Evolutionary conservation across 345 rosid genomes (phyloP).

Genomic region (Eucalyptus paniculata): DNA sequence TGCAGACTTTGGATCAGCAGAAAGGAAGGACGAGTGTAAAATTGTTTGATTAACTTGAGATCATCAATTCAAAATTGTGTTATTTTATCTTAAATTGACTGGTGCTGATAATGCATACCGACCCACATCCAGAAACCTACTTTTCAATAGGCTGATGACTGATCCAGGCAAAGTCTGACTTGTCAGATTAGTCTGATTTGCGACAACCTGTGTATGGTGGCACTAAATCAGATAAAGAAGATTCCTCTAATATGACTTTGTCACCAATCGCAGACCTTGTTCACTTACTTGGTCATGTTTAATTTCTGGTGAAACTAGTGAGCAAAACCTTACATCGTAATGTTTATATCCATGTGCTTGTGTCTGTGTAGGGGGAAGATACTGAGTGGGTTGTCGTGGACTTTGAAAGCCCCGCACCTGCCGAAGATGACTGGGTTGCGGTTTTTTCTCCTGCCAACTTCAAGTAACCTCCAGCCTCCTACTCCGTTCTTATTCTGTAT

Average conservation of each 20-base stretch:
- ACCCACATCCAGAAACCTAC: not conserved
- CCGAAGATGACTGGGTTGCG: slow-evolving; percentile 7
- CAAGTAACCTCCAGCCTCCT: not conserved
- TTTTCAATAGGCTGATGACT: not conserved
- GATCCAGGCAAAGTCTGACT: not conserved
- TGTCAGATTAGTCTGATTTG: not conserved
- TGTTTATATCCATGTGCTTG: not conserved
- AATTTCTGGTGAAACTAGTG: not conserved
- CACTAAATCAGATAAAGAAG: not conserved
- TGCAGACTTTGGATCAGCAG: not conserved
- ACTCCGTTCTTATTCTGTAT: not conserved
- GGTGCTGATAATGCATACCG: not conserved
- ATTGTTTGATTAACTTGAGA: not conserved
- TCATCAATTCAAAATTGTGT: not conserved
- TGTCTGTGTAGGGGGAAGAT: not conserved
- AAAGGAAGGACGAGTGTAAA: not conserved
- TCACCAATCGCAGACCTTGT: not conserved
- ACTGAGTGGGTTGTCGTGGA: slow-evolving; percentile 1
- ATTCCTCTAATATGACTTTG: not conserved
- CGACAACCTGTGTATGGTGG: not conserved
- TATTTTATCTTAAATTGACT: not conserved
- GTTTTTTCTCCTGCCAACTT: slow-evolving; percentile 14
- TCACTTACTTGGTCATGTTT: not conserved
- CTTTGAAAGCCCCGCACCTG: not conserved
- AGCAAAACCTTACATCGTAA: not conserved